A percentile compares a stretch with the other conserved stretches of the same genome.
Evolutionary conservation across 306 rosid genomes (phyloP).

Genomic region (Amphicarpaea edgeworthii): DNA sequence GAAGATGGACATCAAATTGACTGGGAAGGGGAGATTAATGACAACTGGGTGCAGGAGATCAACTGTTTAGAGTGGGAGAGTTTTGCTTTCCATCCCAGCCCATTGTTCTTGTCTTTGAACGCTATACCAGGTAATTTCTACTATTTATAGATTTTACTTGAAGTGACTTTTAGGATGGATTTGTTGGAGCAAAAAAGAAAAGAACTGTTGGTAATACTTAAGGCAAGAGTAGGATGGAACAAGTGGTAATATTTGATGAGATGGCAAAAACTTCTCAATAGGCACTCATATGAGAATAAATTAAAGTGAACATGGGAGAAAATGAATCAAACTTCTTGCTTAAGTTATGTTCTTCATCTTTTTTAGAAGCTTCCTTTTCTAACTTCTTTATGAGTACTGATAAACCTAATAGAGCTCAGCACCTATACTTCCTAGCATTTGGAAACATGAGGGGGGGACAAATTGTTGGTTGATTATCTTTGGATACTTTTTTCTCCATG

Average conservation of each 20-base stretch:
- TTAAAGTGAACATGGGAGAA: background rate
- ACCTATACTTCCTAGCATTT: background rate
- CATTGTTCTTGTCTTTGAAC: slow-evolving; percentile 88
- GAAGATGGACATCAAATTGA: slow-evolving; percentile 85
- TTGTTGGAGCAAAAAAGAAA: background rate
- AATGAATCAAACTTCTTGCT: background rate
- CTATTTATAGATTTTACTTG: background rate
- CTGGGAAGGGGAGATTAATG: slow-evolving; percentile 97
- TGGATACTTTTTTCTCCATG: background rate
- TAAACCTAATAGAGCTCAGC: background rate
- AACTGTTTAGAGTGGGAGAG: slow-evolving; percentile 96
- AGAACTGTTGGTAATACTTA: background rate
- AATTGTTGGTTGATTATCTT: background rate
- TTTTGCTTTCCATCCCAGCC: slow-evolving; percentile 96
- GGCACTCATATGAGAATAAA: background rate
- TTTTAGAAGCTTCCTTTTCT: background rate
- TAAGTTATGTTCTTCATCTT: background rate
- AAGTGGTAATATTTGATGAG: background rate
- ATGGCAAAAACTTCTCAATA: background rate
- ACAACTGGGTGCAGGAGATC: slow-evolving; percentile 92
- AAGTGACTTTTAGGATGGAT: background rate
- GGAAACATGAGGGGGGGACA: background rate
- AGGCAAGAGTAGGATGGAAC: background rate
- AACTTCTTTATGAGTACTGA: background rate
- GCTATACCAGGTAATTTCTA: slow-evolving; percentile 71